These are phyloP conservation scores for Nannochloropsis gaditana DNA, from an alignment of 108 stramenopile species.

Conservation along the genomic window DNA sequence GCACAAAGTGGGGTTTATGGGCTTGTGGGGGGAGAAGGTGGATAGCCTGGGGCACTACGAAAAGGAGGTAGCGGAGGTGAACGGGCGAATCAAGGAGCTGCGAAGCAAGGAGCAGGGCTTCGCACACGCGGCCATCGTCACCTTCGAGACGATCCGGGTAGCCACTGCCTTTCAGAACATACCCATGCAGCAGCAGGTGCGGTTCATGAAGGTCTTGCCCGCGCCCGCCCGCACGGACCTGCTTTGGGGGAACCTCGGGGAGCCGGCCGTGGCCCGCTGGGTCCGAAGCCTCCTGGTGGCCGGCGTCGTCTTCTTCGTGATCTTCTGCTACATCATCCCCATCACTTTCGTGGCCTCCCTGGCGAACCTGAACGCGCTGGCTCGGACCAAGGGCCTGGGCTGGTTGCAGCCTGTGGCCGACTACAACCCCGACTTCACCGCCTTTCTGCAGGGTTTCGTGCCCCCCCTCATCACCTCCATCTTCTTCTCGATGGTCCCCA, in stretches of 20 bases:
- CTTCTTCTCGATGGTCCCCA: conserved; percentile 1
- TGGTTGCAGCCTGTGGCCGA: not conserved
- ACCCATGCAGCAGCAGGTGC: not conserved
- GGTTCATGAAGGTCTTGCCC: not conserved
- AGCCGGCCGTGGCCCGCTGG: not conserved
- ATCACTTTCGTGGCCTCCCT: not conserved
- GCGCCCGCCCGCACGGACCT: not conserved
- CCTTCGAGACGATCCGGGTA: not conserved
- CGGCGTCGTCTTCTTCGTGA: not conserved
- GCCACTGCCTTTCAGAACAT: conserved; percentile 12
- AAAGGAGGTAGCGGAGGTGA: conserved; percentile 10
- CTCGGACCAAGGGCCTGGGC: not conserved
- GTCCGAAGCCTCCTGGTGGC: not conserved
- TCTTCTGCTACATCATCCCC: not conserved
- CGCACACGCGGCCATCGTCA: not conserved
- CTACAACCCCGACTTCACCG: not conserved
- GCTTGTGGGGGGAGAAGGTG: not conserved
- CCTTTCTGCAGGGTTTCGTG: not conserved
- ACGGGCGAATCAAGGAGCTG: not conserved
- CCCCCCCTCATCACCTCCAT: conserved; percentile 14
- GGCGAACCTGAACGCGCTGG: not conserved
- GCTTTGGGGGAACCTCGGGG: not conserved
- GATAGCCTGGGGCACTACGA: not conserved
- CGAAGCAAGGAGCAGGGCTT: conserved; percentile 5
- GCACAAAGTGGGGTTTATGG: not conserved